phyloP scores from a whole-genome alignment of 305 asterid genomes.

The Withania somnifera region DNA sequence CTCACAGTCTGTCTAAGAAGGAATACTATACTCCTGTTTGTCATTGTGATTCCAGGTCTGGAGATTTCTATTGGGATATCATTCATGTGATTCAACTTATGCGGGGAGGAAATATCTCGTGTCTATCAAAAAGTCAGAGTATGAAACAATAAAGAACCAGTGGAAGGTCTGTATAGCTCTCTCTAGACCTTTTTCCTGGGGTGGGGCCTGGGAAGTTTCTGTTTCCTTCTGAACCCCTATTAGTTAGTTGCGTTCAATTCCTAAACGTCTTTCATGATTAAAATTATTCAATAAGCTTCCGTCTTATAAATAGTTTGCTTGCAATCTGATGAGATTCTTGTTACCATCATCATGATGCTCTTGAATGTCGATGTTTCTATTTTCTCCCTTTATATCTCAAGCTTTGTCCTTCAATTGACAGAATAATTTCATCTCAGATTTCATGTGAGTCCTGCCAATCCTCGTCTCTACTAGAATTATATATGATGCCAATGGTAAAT shows the following conservation, averaged over 20 bases:
- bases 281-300: background rate
- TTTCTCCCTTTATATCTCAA: background rate
- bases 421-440: background rate
- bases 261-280: background rate
- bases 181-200: background rate
- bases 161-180: constrained; percentile 72
- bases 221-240: background rate
- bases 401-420: background rate
- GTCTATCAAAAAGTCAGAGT: constrained; percentile 65
- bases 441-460: background rate
- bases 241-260: constrained; percentile 4
- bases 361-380: background rate
- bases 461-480: background rate
- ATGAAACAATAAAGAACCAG: constrained; percentile 76
- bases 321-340: background rate
- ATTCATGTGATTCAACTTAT: constrained; percentile 71
- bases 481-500: background rate
- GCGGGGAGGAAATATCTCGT: constrained; percentile 81
- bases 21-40: background rate
- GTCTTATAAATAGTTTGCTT: background rate
- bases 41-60: constrained; percentile 52
- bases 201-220: background rate
- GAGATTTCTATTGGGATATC: constrained; percentile 76
- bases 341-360: background rate
- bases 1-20: background rate